Base-by-base conservation (phyloP, 225 moss, liverwort and hornwort species). In the Lunularia cruciata region DNA sequence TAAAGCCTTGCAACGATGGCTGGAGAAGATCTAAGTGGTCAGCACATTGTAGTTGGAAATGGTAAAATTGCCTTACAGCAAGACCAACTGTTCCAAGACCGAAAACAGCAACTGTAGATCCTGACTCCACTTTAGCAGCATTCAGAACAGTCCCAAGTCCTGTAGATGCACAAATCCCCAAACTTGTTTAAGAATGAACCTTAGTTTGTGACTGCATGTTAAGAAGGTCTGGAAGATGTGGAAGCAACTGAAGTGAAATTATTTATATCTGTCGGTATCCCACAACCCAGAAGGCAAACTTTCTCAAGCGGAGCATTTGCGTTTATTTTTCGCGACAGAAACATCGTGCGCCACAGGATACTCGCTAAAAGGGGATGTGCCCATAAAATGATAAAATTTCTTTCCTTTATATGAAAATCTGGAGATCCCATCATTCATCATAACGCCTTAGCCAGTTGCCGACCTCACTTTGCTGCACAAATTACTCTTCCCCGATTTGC, bases 91-190 rank as follows among this genome's bases (percentile, higher is more conserved):
- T 55, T 14, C 81, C 81, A 5, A 82, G 70, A n/a, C 81, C 81
- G 48, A 82, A 82, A 51, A 82, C 54, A 2, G 82, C 82, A 33
- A 82, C 77, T 10, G 73, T 82, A 13, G 82, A 38, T 40, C 82
- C 78, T 16, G 69, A 30, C 42, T 82, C 82, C 19, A 82, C 82
- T 62, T 82, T 82, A 11, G 82, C 82, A 22, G 77, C 74, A 67
- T 82, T 82, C 82, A 74, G 78, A 42, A 82, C 82, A 18, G 82
- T 78, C 31, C 82, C 82, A 69, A 82, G 69, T 14, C 77, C 77
- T 81, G 80, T 36, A 38, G 15, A 43, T 49, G 19, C 26, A 53
- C 51, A 7, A 20, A n/a, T 26, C 20, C 2, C 20, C 51, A 53
- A 20, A 8, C 0, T 13, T 53, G 20, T 53, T 26, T 53, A 9